phyloP scores from a whole-genome alignment of 176 grass and related monocot genomes.

The Rhynchospora pubera region DNA sequence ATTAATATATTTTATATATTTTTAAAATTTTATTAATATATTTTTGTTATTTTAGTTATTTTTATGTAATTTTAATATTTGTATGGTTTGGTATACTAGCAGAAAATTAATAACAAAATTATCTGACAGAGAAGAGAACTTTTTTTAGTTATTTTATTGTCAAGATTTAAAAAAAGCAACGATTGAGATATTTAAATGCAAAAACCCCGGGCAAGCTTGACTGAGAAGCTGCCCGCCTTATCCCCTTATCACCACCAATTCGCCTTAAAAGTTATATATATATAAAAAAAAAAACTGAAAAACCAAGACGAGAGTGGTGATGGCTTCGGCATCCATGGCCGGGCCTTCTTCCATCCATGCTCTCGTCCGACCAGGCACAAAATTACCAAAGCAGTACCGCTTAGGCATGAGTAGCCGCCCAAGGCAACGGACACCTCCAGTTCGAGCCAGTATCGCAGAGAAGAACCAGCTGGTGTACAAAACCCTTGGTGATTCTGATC shows the following conservation, averaged over 20 bases:
- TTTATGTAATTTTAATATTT: too few relatives aligned
- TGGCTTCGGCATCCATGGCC: not conserved
- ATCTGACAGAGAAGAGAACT: too few relatives aligned
- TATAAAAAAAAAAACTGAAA: not conserved
- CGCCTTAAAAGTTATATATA: not conserved
- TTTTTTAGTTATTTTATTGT: too few relatives aligned
- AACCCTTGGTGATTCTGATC: conserved; percentile 41
- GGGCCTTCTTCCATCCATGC: not conserved
- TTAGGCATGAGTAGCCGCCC: not conserved
- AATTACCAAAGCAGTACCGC: not conserved
- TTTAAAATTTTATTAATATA: too few relatives aligned
- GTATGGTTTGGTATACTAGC: too few relatives aligned
- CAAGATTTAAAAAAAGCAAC: too few relatives aligned
- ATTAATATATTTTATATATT: too few relatives aligned
- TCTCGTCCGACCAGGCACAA: not conserved
- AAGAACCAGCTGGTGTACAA: conserved; percentile 22
- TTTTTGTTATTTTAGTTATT: too few relatives aligned
- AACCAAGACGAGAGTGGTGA: not conserved
- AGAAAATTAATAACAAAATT: too few relatives aligned
- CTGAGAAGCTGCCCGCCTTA: not conserved
- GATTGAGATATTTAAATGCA: too few relatives aligned
- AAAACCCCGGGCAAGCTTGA: not conserved
- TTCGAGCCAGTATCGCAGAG: not conserved
- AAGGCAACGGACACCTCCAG: conserved; percentile 3
- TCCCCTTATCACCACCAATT: not conserved